A percentile compares a stretch with the other conserved stretches of the same genome.
Evolutionary conservation across 2,329 filamentous ascomycete species (phyloP).

Genomic region (Ophiostoma populinum): DNA sequence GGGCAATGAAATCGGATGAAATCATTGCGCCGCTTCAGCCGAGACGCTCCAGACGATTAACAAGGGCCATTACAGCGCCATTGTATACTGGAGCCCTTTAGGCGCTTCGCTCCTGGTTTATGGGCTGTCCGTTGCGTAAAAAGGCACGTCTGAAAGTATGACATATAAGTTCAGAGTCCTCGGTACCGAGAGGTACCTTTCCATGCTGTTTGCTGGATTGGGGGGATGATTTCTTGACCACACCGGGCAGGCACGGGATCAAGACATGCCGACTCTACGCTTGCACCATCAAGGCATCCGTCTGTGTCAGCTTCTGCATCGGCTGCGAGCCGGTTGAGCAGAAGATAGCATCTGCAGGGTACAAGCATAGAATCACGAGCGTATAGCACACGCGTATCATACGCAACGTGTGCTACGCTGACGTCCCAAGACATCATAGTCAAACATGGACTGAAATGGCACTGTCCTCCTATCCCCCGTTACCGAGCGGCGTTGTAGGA

Average conservation of each 20-base stretch:
- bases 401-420: conserved; percentile 37
- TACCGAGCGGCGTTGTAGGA: conserved; percentile 48
- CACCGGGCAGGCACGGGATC: conserved; percentile 28
- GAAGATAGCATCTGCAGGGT: conserved; percentile 27
- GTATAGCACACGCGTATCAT: conserved; percentile 47
- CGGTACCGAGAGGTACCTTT: conserved; percentile 8
- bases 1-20: conserved; percentile 25
- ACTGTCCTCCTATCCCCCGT: conserved; percentile 1
- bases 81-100: conserved; percentile 30
- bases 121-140: conserved; percentile 44
- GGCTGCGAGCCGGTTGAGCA: too few relatives aligned
- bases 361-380: conserved; percentile 63
- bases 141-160: conserved; percentile 31
- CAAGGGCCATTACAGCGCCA: conserved; percentile 15
- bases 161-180: conserved; percentile 5
- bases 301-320: too few relatives aligned
- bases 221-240: conserved; percentile 45
- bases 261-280: conserved; percentile 65
- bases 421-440: conserved; percentile 73
- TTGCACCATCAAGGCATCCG: conserved; percentile 43
- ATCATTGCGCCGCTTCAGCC: conserved; percentile 40
- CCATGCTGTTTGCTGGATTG: conserved; percentile 27
- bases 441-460: conserved; percentile 53
- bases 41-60: too few relatives aligned
- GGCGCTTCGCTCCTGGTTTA: conserved; percentile 37